Evolutionary conservation across 1,139 yeast genomes (phyloP).

Genomic region (Blastobotrys malaysiensis): DNA sequence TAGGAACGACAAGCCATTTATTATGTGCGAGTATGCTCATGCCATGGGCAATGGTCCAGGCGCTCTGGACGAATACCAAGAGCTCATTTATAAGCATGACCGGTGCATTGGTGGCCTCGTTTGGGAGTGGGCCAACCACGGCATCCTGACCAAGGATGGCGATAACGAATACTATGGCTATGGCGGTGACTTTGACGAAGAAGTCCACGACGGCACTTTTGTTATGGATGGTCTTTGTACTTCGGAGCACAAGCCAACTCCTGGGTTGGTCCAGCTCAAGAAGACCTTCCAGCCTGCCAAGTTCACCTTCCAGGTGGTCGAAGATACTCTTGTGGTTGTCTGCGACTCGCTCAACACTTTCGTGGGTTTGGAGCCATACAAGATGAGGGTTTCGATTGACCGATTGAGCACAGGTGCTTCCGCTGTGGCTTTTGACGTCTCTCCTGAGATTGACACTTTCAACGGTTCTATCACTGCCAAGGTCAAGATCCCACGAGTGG

Average conservation of each 20-base stretch:
- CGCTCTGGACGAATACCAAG: constrained; percentile 32
- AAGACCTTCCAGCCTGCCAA: constrained; percentile 33
- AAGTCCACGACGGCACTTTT: constrained; percentile 35
- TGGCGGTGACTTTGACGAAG: constrained; percentile 38
- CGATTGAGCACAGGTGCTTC: neutral
- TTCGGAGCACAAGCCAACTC: constrained; percentile 35
- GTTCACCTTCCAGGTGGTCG: constrained; percentile 3
- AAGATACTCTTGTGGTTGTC: neutral
- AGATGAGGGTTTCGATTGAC: neutral
- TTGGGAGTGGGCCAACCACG: constrained; percentile 41
- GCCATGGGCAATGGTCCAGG: constrained; percentile 42
- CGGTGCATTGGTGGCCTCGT: constrained; percentile 36
- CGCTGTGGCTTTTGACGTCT: neutral
- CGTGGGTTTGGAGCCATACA: constrained; percentile 11
- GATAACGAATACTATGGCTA: constrained; percentile 26
- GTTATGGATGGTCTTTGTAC: constrained; percentile 36
- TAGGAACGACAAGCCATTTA: constrained; percentile 29
- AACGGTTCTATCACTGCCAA: neutral
- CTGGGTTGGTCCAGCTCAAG: constrained; percentile 33
- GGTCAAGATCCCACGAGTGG: neutral
- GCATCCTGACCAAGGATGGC: constrained; percentile 23
- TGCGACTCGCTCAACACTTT: constrained; percentile 9
- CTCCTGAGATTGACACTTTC: neutral
- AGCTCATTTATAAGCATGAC: constrained; percentile 30
- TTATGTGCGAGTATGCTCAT: constrained; percentile 37